Percentiles rank a stretch among this genome's conserved stretches.
These are phyloP conservation scores for Westerdykella sp. DNA, from an alignment of 2,329 filamentous ascomycete species.

Conservation along the genomic window DNA sequence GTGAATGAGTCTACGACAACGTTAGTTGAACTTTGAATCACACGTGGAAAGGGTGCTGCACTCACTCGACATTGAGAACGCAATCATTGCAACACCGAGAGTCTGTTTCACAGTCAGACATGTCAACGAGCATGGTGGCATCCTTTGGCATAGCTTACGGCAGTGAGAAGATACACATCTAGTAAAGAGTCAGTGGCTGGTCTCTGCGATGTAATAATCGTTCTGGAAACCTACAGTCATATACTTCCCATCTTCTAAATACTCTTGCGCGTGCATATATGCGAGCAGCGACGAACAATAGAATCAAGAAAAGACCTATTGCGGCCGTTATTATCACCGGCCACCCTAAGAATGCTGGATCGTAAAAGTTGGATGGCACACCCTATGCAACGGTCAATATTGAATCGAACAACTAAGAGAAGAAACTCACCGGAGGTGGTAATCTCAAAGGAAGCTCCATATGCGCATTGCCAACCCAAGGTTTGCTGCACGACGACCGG, in stretches of 20 bases:
- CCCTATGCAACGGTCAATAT: conserved; percentile 4
- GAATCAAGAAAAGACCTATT: conserved; percentile 11
- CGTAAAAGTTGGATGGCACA: conserved; percentile 11
- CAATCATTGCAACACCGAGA: conserved; percentile 12
- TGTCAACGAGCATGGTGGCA: neutral
- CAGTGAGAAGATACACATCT: conserved; percentile 8
- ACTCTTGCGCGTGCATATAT: conserved; percentile 8
- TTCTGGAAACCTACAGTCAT: conserved; percentile 12
- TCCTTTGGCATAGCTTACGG: neutral
- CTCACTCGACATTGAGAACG: conserved; percentile 14
- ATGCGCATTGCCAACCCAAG: conserved; percentile 1
- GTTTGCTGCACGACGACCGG: too few relatives aligned
- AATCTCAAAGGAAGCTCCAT: conserved; percentile 8
- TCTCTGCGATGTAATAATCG: neutral
- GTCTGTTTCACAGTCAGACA: conserved; percentile 2
- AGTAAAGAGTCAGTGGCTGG: neutral
- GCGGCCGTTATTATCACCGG: conserved; percentile 13
- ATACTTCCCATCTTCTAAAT: conserved; percentile 11
- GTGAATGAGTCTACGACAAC: conserved; percentile 6
- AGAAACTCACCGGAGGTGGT: conserved; percentile 7
- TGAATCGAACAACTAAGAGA: neutral
- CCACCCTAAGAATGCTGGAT: conserved; percentile 11
- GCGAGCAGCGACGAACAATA: conserved; percentile 10
- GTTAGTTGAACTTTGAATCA: conserved; percentile 2
- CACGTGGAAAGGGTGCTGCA: neutral